A percentile compares a stretch with the other conserved stretches of the same genome.
Conservation (phyloP, 352 stramenopile species). For the Phytopythium kandeliae region DNA sequence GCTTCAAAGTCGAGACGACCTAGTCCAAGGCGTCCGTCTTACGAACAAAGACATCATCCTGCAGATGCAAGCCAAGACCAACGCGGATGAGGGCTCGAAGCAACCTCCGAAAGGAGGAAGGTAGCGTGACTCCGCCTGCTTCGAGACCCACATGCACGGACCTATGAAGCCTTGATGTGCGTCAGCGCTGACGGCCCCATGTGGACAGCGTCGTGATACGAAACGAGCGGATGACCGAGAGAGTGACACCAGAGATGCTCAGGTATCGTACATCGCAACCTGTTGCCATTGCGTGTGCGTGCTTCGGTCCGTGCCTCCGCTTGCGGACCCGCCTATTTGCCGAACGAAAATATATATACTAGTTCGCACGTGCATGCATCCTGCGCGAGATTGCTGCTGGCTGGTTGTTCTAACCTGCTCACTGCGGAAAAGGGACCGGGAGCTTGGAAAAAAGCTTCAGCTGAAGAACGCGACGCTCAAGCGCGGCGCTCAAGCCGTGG, state of each 20-base stretch:
- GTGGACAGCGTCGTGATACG: conserved; percentile 5
- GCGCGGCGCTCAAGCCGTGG: background rate
- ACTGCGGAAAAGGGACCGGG: conserved; percentile 1
- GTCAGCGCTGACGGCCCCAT: conserved; percentile 3
- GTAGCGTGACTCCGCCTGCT: conserved; percentile 22
- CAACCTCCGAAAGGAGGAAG: conserved; percentile 17
- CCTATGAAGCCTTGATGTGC: background rate
- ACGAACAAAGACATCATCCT: conserved; percentile 82
- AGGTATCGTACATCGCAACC: conserved; percentile 6
- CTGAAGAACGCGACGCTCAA: background rate
- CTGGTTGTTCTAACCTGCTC: background rate
- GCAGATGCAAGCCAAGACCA: conserved; percentile 26
- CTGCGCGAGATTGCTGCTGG: background rate
- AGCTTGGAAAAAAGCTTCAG: background rate
- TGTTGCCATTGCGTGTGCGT: conserved; percentile 1
- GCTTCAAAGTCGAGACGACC: conserved; percentile 59
- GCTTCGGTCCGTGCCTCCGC: background rate
- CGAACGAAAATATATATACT: conserved; percentile 8
- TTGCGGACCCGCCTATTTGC: conserved; percentile 1
- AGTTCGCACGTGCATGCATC: conserved; percentile 4
- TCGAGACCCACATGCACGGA: background rate
- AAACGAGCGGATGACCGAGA: conserved; percentile 4
- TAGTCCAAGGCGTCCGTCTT: conserved; percentile 40
- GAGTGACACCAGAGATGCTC: conserved; percentile 4
- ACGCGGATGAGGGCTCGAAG: conserved; percentile 6